A percentile compares a stretch with the other conserved stretches of the same genome.
phyloP scores from a whole-genome alignment of 208 protist genomes.

The Acanthamoeba lenticulata region DNA sequence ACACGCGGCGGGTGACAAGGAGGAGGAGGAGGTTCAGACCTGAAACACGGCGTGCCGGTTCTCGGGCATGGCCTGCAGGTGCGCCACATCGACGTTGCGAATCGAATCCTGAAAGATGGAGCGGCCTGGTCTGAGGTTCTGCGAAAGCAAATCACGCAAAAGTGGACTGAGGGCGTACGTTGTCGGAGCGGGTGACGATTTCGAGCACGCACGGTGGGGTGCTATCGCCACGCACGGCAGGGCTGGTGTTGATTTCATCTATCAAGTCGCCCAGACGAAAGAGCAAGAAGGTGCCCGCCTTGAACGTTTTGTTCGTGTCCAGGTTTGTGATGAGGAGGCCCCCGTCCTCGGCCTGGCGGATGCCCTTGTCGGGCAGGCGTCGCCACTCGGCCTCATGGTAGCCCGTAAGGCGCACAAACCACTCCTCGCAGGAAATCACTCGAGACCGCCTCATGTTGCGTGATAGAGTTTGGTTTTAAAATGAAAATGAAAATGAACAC shows the following conservation, averaged over 20 bases:
- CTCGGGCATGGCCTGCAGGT: constrained; percentile 35
- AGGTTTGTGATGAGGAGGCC: not conserved
- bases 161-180: not conserved
- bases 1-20: not conserved
- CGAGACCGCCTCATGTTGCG: no score
- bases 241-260: not conserved
- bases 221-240: not conserved
- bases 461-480: no score
- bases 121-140: no score
- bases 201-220: not conserved
- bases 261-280: constrained; percentile 23
- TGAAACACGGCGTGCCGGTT: constrained; percentile 53
- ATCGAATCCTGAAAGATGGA: constrained; percentile 24
- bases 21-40: not conserved
- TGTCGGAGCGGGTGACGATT: constrained; percentile 27
- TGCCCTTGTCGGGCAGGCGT: not conserved
- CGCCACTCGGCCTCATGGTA: not conserved
- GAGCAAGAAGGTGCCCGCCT: not conserved
- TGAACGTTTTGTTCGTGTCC: not conserved
- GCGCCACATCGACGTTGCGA: constrained; percentile 55
- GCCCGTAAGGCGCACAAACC: constrained; percentile 39
- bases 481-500: no score
- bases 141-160: not conserved
- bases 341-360: not conserved
- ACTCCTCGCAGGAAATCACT: not conserved